phyloP scores from a whole-genome alignment of 2,329 filamentous ascomycete genomes.

The Fusarium vanettenii region DNA sequence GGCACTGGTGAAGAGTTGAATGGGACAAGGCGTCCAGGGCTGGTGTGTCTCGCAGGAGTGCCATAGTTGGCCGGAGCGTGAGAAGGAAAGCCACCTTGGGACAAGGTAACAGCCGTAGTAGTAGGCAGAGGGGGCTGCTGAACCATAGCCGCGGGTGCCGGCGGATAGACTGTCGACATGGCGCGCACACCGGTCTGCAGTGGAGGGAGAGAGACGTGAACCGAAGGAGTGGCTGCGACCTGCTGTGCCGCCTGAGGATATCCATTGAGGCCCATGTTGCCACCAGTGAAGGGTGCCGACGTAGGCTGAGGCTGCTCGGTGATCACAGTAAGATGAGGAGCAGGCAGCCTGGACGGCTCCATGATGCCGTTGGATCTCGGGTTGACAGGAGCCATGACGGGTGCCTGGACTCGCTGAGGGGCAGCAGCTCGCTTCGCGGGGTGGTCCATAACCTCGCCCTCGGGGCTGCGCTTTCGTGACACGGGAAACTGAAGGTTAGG shows the following conservation, averaged over 20 bases:
- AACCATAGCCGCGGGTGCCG: conserved; percentile 57
- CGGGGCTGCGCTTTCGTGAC: conserved; percentile 63
- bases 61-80: conserved; percentile 55
- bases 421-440: conserved; percentile 63
- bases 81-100: conserved; percentile 40
- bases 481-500: conserved; percentile 54
- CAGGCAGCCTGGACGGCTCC: conserved; percentile 65
- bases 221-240: conserved; percentile 48
- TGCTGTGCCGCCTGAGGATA: conserved; percentile 48
- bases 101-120: conserved; percentile 37
- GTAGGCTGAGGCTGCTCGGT: conserved; percentile 53
- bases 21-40: conserved; percentile 60
- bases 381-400: conserved; percentile 26
- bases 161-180: conserved; percentile 82
- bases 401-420: conserved; percentile 32
- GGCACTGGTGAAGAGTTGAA: conserved; percentile 74
- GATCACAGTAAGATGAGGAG: conserved; percentile 77
- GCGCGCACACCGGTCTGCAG: conserved; percentile 72
- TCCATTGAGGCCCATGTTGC: conserved; percentile 50
- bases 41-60: conserved; percentile 66
- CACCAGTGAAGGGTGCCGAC: conserved; percentile 44
- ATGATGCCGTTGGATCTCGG: conserved; percentile 34
- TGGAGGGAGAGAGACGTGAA: conserved; percentile 69
- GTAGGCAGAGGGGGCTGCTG: conserved; percentile 48
- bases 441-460: conserved; percentile 63